phyloP scores from a whole-genome alignment of 2,329 filamentous ascomycete species.

The Colletotrichum trifolii region DNA sequence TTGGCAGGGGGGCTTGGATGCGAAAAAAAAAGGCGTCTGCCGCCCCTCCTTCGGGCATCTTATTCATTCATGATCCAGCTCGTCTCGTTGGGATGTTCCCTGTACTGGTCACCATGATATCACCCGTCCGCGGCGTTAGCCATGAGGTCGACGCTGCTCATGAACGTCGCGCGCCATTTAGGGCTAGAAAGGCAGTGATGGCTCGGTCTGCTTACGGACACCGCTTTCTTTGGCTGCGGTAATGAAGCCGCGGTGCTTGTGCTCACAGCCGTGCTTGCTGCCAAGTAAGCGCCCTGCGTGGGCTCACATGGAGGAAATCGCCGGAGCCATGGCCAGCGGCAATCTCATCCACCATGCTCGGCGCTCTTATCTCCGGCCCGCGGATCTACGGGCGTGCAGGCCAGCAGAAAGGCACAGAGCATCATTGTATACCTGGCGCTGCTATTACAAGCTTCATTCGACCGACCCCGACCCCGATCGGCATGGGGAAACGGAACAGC shows the following conservation, averaged over 20 bases:
- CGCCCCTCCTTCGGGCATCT: too few species aligned
- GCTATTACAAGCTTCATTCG: neutral
- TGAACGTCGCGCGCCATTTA: neutral
- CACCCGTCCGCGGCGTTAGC: neutral
- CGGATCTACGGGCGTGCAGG: neutral
- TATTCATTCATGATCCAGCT: too few species aligned
- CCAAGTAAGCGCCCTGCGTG: too few species aligned
- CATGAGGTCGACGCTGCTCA: too few species aligned
- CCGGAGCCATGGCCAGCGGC: too few species aligned
- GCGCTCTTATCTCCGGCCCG: slow-evolving; percentile 22
- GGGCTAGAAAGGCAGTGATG: slow-evolving; percentile 1
- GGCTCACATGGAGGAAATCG: too few species aligned
- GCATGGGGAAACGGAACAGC: neutral
- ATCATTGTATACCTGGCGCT: too few species aligned
- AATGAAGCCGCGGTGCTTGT: too few species aligned
- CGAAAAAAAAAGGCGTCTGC: too few species aligned
- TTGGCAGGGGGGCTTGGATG: too few species aligned
- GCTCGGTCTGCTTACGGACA: slow-evolving; percentile 12
- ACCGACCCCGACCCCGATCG: slow-evolving; percentile 6
- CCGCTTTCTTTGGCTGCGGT: neutral
- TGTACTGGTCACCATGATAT: slow-evolving; percentile 9
- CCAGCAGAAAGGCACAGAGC: too few species aligned
- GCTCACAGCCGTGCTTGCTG: too few species aligned
- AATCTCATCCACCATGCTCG: neutral
- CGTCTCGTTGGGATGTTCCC: neutral